A percentile compares a stretch with the other conserved stretches of the same genome.
Conservation (phyloP, 2,329 filamentous ascomycete genomes). For the Aspergillus udagawae region DNA sequence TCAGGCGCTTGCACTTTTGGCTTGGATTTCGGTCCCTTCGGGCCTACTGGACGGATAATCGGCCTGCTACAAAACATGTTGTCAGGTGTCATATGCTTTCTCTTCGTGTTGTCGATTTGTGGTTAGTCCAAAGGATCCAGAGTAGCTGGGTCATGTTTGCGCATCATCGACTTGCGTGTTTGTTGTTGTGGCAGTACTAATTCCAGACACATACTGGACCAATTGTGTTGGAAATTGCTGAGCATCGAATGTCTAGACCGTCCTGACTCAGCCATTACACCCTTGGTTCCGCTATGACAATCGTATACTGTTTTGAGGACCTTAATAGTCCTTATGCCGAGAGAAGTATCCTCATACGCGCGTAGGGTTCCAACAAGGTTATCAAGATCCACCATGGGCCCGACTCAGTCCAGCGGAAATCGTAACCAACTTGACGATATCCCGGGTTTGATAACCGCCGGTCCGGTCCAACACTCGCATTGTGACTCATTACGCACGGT, state of each 20-base stretch:
- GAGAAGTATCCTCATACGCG: neutral
- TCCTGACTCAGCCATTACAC: neutral
- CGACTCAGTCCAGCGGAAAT: too few species aligned
- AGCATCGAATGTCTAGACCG: neutral
- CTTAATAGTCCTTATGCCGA: neutral
- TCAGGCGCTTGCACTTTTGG: constrained; percentile 2
- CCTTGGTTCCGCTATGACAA: neutral
- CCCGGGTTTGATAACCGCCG: neutral
- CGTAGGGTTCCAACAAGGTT: neutral
- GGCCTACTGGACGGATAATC: neutral
- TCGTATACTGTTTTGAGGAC: neutral
- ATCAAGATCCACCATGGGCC: neutral
- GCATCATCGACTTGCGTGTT: neutral
- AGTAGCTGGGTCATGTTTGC: neutral
- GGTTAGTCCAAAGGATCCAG: neutral
- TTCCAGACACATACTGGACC: too few species aligned
- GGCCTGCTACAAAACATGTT: neutral
- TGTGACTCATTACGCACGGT: neutral
- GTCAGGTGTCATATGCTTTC: neutral
- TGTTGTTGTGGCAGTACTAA: neutral
- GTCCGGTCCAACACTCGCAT: neutral
- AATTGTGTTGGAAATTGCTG: too few species aligned
- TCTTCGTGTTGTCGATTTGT: neutral
- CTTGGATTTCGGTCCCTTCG: neutral
- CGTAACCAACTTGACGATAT: neutral